Evolutionary conservation across 352 stramenopile species (phyloP).

Genomic region (Globisporangium spinosum): DNA sequence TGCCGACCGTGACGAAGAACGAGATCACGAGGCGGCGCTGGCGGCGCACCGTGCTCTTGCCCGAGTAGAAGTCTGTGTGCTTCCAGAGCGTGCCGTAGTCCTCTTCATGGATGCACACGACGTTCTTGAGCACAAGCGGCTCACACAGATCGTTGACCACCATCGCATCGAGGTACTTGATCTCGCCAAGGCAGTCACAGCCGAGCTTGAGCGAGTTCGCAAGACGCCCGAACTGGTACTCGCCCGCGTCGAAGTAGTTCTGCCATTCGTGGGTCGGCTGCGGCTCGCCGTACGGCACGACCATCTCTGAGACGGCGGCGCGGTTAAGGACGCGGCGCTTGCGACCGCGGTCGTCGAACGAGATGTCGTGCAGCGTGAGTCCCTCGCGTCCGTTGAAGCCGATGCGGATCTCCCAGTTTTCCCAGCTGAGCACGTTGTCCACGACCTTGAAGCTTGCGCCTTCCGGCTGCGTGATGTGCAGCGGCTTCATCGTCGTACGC

Average conservation of each 20-base stretch:
- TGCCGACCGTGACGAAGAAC: slow-evolving; percentile 83
- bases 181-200: slow-evolving; percentile 82
- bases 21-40: slow-evolving; percentile 76
- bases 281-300: slow-evolving; percentile 80
- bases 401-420: slow-evolving; percentile 79
- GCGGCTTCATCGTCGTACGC: slow-evolving; percentile 48
- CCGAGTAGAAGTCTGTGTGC: slow-evolving; percentile 46
- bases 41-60: slow-evolving; percentile 42
- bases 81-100: slow-evolving; percentile 79
- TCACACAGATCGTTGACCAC: slow-evolving; percentile 53
- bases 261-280: slow-evolving; percentile 67
- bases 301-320: slow-evolving; percentile 79
- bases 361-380: slow-evolving; percentile 68
- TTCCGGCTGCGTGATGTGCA: slow-evolving; percentile 72
- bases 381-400: slow-evolving; percentile 83
- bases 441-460: slow-evolving; percentile 70
- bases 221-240: slow-evolving; percentile 76
- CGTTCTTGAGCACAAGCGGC: slow-evolving; percentile 56
- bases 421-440: slow-evolving; percentile 67
- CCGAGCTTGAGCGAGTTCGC: slow-evolving; percentile 77
- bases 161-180: slow-evolving; percentile 80
- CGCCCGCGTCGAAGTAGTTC: slow-evolving; percentile 84
- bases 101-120: slow-evolving; percentile 84
- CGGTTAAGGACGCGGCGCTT: slow-evolving; percentile 64
- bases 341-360: slow-evolving; percentile 35